phyloP scores from a whole-genome alignment of 352 stramenopile genomes.

The Pythium aristosporum region DNA sequence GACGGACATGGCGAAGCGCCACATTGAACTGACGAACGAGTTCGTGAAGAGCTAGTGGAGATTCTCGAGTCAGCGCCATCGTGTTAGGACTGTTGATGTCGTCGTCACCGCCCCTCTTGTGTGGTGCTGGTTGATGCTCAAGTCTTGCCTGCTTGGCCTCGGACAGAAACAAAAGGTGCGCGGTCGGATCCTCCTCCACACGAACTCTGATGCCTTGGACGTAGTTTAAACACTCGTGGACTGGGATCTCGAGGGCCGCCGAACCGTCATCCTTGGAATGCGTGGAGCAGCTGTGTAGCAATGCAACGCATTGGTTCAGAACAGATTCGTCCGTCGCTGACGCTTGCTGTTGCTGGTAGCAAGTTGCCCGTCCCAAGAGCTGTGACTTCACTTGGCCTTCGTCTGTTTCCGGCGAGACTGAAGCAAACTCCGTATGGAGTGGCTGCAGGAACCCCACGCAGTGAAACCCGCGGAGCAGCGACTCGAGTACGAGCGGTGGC shows the following conservation, averaged over 20 bases:
- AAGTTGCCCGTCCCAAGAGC: neutral
- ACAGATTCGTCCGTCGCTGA: neutral
- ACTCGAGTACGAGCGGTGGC: conserved; percentile 62
- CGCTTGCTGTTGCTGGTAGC: neutral
- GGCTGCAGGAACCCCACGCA: conserved; percentile 66
- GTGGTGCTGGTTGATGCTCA: neutral
- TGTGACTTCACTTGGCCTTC: neutral
- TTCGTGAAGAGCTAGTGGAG: conserved; percentile 8
- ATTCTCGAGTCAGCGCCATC: neutral
- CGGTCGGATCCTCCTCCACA: conserved; percentile 25
- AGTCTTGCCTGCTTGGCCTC: neutral
- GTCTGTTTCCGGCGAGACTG: neutral
- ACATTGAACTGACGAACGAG: conserved; percentile 32
- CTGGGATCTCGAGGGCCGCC: neutral
- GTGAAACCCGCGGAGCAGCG: conserved; percentile 60
- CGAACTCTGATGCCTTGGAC: conserved; percentile 11
- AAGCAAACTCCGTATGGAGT: conserved; percentile 27
- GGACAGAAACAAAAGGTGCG: conserved; percentile 23
- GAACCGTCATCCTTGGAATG: neutral
- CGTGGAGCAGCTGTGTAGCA: neutral
- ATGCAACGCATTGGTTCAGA: neutral
- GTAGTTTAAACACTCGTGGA: conserved; percentile 11
- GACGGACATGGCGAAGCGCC: conserved; percentile 37
- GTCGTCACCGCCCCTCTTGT: neutral
- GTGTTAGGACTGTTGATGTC: neutral